Evolutionary conservation across 176 grass and related monocot genomes (phyloP).

Genomic region (Cenchrus americanus): DNA sequence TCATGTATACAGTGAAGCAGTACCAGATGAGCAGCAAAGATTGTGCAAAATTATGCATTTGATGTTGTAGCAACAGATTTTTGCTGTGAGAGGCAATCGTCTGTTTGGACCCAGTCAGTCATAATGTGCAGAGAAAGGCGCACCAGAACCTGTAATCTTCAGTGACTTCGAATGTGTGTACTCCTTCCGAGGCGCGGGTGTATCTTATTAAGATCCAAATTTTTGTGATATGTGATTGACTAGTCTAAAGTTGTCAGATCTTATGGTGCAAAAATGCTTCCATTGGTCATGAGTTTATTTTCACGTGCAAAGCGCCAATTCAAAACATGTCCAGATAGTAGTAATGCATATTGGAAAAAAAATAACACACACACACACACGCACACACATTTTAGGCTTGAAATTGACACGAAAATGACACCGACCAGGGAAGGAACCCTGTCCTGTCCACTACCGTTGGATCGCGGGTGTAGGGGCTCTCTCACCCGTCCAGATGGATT

Average conservation of each 20-base stretch:
- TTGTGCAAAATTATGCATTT: neutral
- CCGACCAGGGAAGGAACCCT: no score
- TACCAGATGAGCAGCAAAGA: no score
- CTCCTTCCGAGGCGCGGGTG: neutral
- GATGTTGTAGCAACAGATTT: neutral
- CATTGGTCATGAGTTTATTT: neutral
- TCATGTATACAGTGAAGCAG: neutral
- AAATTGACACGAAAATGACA: no score
- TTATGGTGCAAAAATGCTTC: neutral
- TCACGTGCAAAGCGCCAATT: neutral
- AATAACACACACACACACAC: no score
- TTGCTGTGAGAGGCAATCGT: neutral
- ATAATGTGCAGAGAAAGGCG: neutral
- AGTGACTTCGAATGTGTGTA: neutral
- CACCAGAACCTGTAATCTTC: neutral
- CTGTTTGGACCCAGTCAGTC: neutral
- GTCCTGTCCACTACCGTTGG: neutral
- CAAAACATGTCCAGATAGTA: neutral
- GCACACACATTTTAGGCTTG: neutral
- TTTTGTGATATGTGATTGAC: neutral
- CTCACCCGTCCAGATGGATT: slow-evolving; percentile 14
- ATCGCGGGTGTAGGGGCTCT: neutral
- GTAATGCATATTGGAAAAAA: neutral
- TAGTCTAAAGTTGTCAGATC: no score
- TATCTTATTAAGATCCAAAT: neutral